Evolutionary conservation across 2,329 filamentous ascomycete genomes (phyloP).

Genomic region (Trichoderma gracile): DNA sequence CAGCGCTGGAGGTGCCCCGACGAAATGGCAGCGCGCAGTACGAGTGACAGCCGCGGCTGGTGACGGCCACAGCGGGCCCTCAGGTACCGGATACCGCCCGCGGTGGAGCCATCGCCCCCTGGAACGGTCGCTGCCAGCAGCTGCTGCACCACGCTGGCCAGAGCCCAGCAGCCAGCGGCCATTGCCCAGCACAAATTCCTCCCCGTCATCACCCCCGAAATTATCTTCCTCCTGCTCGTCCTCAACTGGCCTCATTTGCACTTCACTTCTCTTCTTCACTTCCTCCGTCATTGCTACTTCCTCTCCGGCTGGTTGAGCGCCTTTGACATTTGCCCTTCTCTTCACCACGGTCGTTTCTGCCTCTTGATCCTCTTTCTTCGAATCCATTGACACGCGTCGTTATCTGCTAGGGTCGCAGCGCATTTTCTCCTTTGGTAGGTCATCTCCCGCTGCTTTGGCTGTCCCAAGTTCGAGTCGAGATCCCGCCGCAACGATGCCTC

Average conservation of each 20-base stretch:
- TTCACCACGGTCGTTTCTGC: constrained; percentile 31
- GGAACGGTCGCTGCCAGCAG: constrained; percentile 8
- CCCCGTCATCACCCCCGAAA: constrained; percentile 30
- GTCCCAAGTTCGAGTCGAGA: background rate
- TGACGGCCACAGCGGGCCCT: background rate
- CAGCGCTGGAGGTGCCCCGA: background rate
- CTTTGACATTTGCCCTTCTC: constrained; percentile 9
- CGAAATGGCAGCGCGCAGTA: background rate
- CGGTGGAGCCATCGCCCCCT: background rate
- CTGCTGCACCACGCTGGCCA: constrained; percentile 21
- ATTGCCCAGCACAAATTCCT: constrained; percentile 25
- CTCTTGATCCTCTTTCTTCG: constrained; percentile 35
- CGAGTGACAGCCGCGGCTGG: constrained; percentile 6
- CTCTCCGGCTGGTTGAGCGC: constrained; percentile 30
- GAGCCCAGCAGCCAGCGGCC: background rate
- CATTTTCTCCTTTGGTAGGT: constrained; percentile 25
- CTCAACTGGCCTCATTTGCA: constrained; percentile 28
- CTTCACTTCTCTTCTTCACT: constrained; percentile 31
- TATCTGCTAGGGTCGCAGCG: constrained; percentile 19
- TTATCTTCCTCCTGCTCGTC: constrained; percentile 31
- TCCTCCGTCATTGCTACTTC: constrained; percentile 44
- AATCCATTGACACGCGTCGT: constrained; percentile 41
- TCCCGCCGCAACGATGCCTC: background rate
- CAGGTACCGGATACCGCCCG: constrained; percentile 3
- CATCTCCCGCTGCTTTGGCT: background rate